Percentiles rank a stretch among this genome's conserved stretches.
phyloP scores from a whole-genome alignment of 1,284 basidiomycete genomes.

The Heimioporus retisporus region DNA sequence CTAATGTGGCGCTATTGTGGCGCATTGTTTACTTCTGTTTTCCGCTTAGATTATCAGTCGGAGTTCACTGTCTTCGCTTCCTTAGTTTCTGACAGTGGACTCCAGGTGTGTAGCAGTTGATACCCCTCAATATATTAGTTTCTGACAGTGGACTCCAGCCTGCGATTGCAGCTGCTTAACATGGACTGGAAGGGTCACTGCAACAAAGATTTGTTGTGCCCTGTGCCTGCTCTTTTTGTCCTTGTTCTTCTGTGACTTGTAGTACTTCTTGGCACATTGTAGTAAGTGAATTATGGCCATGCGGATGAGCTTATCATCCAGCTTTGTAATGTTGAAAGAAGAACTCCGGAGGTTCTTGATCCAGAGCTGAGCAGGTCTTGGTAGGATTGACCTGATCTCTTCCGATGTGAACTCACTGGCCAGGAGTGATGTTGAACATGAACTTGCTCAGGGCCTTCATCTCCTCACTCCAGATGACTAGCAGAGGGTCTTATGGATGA shows the following conservation, averaged over 20 bases:
- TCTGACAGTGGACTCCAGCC: too few relatives aligned
- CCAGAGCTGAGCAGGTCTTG: background rate
- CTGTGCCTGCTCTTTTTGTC: background rate
- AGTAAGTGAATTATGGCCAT: background rate
- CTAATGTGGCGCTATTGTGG: too few relatives aligned
- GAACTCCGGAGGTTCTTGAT: slow-evolving; percentile 33
- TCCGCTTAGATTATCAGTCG: too few relatives aligned
- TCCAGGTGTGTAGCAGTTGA: too few relatives aligned
- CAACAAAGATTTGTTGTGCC: background rate
- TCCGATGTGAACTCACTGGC: background rate
- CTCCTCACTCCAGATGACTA: background rate
- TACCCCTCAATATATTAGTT: too few relatives aligned
- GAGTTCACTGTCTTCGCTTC: too few relatives aligned
- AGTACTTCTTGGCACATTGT: background rate
- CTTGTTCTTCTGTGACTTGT: background rate
- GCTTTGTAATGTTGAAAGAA: background rate
- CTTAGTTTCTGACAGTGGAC: too few relatives aligned
- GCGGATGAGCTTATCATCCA: background rate
- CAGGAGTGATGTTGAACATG: background rate
- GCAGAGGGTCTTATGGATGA: too few relatives aligned
- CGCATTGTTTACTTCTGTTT: too few relatives aligned
- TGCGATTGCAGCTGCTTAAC: too few relatives aligned
- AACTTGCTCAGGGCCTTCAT: background rate
- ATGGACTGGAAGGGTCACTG: background rate
- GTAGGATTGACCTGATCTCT: background rate